Conservation (phyloP, 164 flowering plant genomes). For the Kalanchoe fedtschenkoi region DNA sequence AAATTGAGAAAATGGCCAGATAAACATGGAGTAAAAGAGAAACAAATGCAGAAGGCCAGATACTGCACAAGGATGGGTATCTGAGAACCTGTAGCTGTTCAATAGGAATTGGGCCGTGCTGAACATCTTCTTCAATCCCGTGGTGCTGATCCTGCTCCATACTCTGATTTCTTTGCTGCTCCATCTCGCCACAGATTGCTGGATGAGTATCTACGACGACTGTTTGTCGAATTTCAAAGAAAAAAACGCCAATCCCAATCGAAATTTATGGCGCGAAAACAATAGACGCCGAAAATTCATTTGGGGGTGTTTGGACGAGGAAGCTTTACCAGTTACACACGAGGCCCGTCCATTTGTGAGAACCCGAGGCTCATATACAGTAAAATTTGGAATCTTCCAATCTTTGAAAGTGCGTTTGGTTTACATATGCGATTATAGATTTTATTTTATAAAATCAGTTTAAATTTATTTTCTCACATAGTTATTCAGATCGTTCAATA, state of each 20-base stretch:
- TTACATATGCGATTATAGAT: too few relatives aligned
- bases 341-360: too few relatives aligned
- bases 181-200: conserved; percentile 18
- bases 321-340: too few relatives aligned
- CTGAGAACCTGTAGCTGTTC: conserved; percentile 78
- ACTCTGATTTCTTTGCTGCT: conserved; percentile 43
- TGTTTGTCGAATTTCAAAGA: neutral
- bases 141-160: conserved; percentile 20
- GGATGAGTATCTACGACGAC: neutral
- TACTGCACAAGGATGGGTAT: neutral
- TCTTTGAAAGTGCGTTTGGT: too few relatives aligned
- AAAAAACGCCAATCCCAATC: neutral
- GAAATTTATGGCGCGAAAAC: conserved; percentile 2
- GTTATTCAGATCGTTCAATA: too few relatives aligned
- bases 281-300: neutral
- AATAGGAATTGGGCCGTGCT: conserved; percentile 74
- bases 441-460: too few relatives aligned
- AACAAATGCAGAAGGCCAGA: neutral
- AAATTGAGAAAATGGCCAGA: conserved; percentile 2
- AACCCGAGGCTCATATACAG: too few relatives aligned
- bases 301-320: neutral
- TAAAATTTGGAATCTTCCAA: too few relatives aligned
- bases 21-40: neutral
- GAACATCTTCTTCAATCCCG: conserved; percentile 42
- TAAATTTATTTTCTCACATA: too few relatives aligned